Conservation (phyloP, 2,329 filamentous ascomycete genomes). For the Onygenales sp. region DNA sequence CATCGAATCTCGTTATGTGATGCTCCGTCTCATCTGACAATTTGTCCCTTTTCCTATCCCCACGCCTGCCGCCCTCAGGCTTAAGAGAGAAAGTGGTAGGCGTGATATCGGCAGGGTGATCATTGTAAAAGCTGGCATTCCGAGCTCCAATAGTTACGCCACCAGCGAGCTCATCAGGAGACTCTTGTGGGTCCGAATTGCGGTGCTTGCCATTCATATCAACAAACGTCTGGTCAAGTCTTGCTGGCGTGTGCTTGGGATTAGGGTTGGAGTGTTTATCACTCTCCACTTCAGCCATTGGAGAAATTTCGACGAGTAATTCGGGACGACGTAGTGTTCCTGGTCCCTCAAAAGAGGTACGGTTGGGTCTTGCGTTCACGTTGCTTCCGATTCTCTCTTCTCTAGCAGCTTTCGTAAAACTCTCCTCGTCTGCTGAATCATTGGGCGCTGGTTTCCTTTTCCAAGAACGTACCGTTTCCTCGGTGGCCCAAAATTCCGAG, state of each 20-base stretch:
- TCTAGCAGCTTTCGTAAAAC: background rate
- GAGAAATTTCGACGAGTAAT: background rate
- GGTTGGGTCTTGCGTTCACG: background rate
- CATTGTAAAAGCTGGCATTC: too few species aligned
- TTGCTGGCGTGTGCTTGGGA: background rate
- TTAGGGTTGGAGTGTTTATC: background rate
- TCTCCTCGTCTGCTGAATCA: background rate
- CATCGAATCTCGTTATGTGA: too few species aligned
- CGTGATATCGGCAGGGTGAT: too few species aligned
- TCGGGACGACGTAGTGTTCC: background rate
- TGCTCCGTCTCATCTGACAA: too few species aligned
- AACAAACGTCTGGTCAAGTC: background rate
- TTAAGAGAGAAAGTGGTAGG: too few species aligned
- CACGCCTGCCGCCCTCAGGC: too few species aligned
- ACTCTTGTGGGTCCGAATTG: background rate
- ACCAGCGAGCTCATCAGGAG: too few species aligned
- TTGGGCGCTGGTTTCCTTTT: background rate
- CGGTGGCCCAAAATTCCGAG: background rate
- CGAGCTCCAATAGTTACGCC: too few species aligned
- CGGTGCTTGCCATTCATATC: slow-evolving; percentile 2
- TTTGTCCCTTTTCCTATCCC: too few species aligned
- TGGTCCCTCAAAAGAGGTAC: background rate
- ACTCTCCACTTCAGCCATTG: background rate
- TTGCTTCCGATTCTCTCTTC: background rate
- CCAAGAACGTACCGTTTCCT: background rate